Conservation (phyloP, 2,329 filamentous ascomycete genomes). For the Venturiaceae sp. region DNA sequence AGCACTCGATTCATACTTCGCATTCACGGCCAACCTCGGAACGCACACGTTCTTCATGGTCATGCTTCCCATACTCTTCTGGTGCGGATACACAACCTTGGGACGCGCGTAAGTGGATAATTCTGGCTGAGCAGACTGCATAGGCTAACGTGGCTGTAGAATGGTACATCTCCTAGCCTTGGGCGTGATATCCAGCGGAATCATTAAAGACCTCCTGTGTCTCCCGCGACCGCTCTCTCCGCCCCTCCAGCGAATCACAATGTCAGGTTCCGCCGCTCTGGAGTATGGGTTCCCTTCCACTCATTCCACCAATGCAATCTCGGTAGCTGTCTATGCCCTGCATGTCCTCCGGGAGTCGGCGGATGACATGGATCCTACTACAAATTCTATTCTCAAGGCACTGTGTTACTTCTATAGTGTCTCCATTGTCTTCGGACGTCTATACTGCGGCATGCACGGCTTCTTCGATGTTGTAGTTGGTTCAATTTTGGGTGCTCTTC, state of each 20-base stretch:
- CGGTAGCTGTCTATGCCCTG: slow-evolving; percentile 78
- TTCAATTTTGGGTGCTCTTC: slow-evolving; percentile 60
- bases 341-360: slow-evolving; percentile 57
- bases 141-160: slow-evolving; percentile 13
- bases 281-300: slow-evolving; percentile 98
- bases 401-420: slow-evolving; percentile 75
- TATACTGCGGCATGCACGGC: slow-evolving; percentile 99
- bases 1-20: slow-evolving; percentile 90
- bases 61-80: slow-evolving; percentile 87
- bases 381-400: slow-evolving; percentile 49
- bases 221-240: slow-evolving; percentile 86
- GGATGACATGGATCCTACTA: slow-evolving; percentile 25
- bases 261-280: slow-evolving; percentile 89
- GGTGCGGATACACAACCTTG: slow-evolving; percentile 80
- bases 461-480: slow-evolving; percentile 86
- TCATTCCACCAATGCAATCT: slow-evolving; percentile 93
- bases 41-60: slow-evolving; percentile 99
- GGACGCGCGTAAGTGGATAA: slow-evolving; percentile 66
- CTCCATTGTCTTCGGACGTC: slow-evolving; percentile 80
- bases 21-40: slow-evolving; percentile 88
- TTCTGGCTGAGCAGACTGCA: slow-evolving; percentile 4
- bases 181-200: slow-evolving; percentile 65
- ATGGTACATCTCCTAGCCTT: slow-evolving; percentile 53
- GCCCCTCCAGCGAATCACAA: slow-evolving; percentile 86
- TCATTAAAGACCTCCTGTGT: slow-evolving; percentile 89